These are phyloP conservation scores for Collybia mongolica DNA, from an alignment of 768 basidiomycete species.

Conservation along the genomic window DNA sequence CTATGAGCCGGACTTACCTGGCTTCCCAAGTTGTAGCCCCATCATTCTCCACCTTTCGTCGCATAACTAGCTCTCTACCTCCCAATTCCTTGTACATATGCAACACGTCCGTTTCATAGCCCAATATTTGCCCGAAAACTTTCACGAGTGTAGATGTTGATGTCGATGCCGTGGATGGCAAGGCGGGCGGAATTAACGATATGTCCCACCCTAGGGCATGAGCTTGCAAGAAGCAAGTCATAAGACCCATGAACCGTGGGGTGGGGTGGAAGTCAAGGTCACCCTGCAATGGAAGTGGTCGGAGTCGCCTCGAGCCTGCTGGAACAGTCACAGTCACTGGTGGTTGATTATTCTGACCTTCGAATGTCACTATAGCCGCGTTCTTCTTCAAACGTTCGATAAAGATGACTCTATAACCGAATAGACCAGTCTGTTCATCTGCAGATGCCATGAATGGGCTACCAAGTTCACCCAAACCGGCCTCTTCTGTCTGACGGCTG, in stretches of 20 bases:
- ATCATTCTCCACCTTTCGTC: conserved; percentile 52
- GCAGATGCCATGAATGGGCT: conserved; percentile 41
- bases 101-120: conserved; percentile 57
- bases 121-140: conserved; percentile 54
- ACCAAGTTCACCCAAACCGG: conserved; percentile 52
- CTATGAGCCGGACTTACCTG: conserved; percentile 35
- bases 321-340: conserved; percentile 39
- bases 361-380: conserved; percentile 44
- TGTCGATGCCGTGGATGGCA: conserved; percentile 59
- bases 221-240: conserved; percentile 59
- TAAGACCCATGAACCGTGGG: conserved; percentile 50
- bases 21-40: conserved; percentile 62
- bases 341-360: conserved; percentile 21
- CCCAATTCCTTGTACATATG: conserved; percentile 72
- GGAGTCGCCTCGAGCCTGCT: conserved; percentile 45
- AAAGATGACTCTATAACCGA: conserved; percentile 46
- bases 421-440: conserved; percentile 43
- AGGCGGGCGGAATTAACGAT: conserved; percentile 55
- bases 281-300: conserved; percentile 42
- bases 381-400: conserved; percentile 40
- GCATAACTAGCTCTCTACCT: conserved; percentile 64
- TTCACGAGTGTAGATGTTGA: conserved; percentile 57
- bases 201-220: conserved; percentile 69
- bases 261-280: conserved; percentile 44
- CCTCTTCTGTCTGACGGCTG: conserved; percentile 51